Evolutionary conservation across 2,329 filamentous ascomycete genomes (phyloP).

Genomic region (Salinomyces thailandicus): DNA sequence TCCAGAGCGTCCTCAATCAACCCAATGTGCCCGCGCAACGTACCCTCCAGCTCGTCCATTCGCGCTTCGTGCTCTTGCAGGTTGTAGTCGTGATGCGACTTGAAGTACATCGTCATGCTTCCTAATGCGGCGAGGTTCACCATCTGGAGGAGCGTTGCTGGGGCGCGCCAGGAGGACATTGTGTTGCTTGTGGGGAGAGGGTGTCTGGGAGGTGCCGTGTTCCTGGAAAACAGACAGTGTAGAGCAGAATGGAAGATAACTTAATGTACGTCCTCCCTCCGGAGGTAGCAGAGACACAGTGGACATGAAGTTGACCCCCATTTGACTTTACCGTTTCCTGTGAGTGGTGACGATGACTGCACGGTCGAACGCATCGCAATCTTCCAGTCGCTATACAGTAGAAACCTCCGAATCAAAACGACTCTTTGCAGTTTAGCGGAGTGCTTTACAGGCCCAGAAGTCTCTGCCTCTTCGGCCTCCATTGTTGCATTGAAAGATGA

Average conservation of each 20-base stretch:
- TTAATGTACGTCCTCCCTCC: neutral
- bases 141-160: constrained; percentile 9
- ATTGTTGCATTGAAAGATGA: no score
- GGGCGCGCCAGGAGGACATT: constrained; percentile 10
- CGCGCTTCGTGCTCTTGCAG: constrained; percentile 40
- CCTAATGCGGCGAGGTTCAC: constrained; percentile 12
- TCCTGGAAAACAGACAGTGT: neutral
- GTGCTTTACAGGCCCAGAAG: no score
- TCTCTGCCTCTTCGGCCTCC: no score
- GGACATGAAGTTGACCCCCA: no score
- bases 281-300: no score
- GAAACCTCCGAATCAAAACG: no score
- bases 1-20: constrained; percentile 38
- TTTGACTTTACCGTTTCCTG: constrained; percentile 2
- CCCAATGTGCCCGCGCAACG: constrained; percentile 37
- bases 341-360: neutral
- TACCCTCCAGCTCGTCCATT: constrained; percentile 39
- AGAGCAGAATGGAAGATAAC: neutral
- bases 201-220: neutral
- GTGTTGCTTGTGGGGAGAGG: neutral
- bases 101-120: constrained; percentile 13
- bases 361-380: no score
- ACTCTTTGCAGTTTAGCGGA: no score
- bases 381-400: no score
- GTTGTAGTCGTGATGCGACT: constrained; percentile 32